Evolutionary conservation across 1,139 yeast genomes (phyloP), one percentile per base, ranked within the genome.

Genomic region (Saccharomyces hybrid): DNA sequence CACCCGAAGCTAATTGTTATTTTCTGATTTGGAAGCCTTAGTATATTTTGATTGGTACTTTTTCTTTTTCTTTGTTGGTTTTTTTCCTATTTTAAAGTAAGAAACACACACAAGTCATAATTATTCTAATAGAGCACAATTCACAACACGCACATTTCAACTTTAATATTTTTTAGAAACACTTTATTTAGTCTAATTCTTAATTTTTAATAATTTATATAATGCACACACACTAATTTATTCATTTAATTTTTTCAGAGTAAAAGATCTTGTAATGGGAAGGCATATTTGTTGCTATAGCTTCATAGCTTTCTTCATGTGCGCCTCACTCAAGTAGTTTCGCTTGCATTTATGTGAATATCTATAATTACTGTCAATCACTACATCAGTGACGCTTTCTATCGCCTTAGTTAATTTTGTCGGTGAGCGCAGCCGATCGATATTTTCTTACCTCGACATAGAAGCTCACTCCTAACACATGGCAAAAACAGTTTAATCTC

Each of bases 191-290:
- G 42, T 38, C 42, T 38, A 38, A 38, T 38, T 38, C 42, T 38
- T 38, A 38, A 38, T 38, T 16, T 38, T 38, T 38, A 38, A 23
- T 23, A 38, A 23, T 23, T 23, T 38, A 38, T 38, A 38, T 38
- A 38, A 38, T 38, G 42, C 42, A 38, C 42, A 38, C 42, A 38
- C 42, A 38, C 42, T 38, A 38, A 38, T 38, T 38, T 38, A 38
- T 38, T 38, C 42, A 38, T 38, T 38, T 38, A 38, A 38, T 38
- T 38, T 38, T 38, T 38, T 20, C 23, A 20, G 23, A 20, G 23
- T 20, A 20, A 20, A 20, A 20, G 4, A 20, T 3, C 23, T 20
- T 20, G 23, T 3, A 20, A 20, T 3, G 23, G 23, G 23, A 20
- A 20, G 23, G 4, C 23, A 1, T 20, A 3, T 20, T 20, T 20